Base-by-base conservation (phyloP, 306 rosid species). In the Parietaria judaica region DNA sequence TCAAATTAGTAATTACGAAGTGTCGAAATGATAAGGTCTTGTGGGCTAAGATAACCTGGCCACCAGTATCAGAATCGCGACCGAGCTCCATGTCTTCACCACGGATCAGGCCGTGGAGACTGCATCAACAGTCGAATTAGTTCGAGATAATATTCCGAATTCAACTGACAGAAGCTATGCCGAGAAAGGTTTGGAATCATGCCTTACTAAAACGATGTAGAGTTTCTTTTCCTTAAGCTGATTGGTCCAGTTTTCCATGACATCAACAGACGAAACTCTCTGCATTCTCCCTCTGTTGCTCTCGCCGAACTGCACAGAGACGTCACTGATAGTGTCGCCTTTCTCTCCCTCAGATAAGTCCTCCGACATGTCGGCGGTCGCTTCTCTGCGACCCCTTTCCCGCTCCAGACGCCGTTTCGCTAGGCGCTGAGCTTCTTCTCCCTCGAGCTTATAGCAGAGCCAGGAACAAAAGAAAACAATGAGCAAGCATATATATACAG, bases 61-160 rank as follows among this genome's bases (percentile, higher is more conserved):
- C 83, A 45, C 86, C 86, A 10, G 86, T 81, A 70, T 81, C 86
- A 55, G 86, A 81, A 75, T 81, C 86, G 11, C 86, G 83, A 52
- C 86, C 86, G 60, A 78, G 86, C 76, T 81, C 86, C 86, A 81
- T 81, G 65, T 81, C 74, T 60, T 78, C 86, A 36, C 86, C 81
- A 1, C 83, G 83, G 16, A 81, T 78, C 77, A 81, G 68, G 68
- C 83, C 86, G 67, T 81, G 86, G 67, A 81, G 83, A 66, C 86
- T 81, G 83, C 80, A 81, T 0, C 7, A 58, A 67, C 36, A 63
- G 44, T 51, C 43, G 45, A 41, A 41, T 41, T 41, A 41, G 7
- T 41, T 5, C 9, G 45, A 23, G 31, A 23, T 23, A 23, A 23
- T 1, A 23, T 23, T 23, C 31, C 31, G 31, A 23, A 23, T 45